Percentiles rank a stretch among this genome's conserved stretches.
Conservation (phyloP, 1,139 yeast genomes). For the Magnusiomyces fungicola region DNA sequence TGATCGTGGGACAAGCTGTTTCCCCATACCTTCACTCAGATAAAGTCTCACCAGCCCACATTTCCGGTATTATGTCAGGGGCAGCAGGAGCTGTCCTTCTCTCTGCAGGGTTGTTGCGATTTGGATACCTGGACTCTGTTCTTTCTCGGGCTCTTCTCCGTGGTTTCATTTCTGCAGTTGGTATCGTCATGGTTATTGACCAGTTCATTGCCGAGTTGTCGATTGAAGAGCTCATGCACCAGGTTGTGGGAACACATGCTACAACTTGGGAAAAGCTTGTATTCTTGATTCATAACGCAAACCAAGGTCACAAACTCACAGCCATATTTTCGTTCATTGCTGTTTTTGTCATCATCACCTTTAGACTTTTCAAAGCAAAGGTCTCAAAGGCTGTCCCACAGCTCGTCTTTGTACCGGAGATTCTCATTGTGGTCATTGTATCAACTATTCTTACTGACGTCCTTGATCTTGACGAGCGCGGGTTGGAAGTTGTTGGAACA, state of each 20-base stretch:
- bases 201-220: constrained; percentile 71
- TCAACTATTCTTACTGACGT: constrained; percentile 52
- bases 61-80: constrained; percentile 67
- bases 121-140: constrained; percentile 86
- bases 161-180: constrained; percentile 93
- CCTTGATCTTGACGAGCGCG: constrained; percentile 49
- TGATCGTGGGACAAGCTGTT: constrained; percentile 89
- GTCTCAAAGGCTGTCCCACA: constrained; percentile 6
- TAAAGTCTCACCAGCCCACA: constrained; percentile 53
- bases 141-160: constrained; percentile 73
- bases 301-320: constrained; percentile 31
- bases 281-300: constrained; percentile 45
- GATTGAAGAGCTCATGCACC: constrained; percentile 38
- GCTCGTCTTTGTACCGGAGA: constrained; percentile 63
- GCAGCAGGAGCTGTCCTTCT: constrained; percentile 70
- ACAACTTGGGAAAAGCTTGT: constrained; percentile 66
- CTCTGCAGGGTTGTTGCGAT: constrained; percentile 70
- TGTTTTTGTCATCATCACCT: constrained; percentile 26
- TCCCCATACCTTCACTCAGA: constrained; percentile 36
- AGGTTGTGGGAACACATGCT: constrained; percentile 51
- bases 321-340: constrained; percentile 31
- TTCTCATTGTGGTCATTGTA: constrained; percentile 59
- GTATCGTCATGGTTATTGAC: constrained; percentile 78
- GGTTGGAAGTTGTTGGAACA: constrained; percentile 64
- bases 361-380: constrained; percentile 22